These are phyloP conservation scores for Lycium barbarum DNA, from an alignment of 257 asterid species.

Conservation along the genomic window DNA sequence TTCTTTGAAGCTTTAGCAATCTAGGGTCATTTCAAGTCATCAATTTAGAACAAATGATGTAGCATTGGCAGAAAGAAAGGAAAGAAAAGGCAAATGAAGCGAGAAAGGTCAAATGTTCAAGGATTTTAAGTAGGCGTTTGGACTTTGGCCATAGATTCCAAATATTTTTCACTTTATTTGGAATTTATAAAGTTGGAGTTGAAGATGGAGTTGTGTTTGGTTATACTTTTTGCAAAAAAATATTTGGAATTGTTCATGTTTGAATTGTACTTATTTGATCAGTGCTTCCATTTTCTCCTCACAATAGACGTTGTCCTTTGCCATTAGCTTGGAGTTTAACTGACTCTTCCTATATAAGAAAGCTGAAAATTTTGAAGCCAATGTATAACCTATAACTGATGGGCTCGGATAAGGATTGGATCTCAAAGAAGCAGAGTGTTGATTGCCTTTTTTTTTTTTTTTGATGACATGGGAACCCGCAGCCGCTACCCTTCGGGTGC, in stretches of 20 bases:
- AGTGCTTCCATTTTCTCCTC: slow-evolving; percentile 11
- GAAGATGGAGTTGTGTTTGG: too few relatives aligned
- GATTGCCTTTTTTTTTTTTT: too few relatives aligned
- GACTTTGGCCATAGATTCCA: too few relatives aligned
- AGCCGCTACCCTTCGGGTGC: too few relatives aligned
- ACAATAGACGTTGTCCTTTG: neutral
- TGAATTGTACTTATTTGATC: neutral
- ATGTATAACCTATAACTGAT: neutral
- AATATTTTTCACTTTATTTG: too few relatives aligned
- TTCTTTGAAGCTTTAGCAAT: neutral
- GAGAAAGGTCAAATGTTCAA: neutral
- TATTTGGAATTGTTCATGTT: too few relatives aligned
- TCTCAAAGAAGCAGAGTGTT: slow-evolving; percentile 4
- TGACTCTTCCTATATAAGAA: neutral
- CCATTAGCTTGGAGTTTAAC: neutral
- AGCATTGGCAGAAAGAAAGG: slow-evolving; percentile 13
- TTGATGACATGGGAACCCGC: too few relatives aligned
- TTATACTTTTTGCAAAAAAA: too few relatives aligned
- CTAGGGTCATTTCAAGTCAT: slow-evolving; percentile 16
- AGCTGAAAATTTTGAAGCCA: neutral
- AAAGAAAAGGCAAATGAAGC: slow-evolving; percentile 11
- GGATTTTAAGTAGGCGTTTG: too few relatives aligned
- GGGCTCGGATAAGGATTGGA: neutral
- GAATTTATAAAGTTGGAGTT: too few relatives aligned
- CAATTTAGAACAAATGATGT: neutral